Evolutionary conservation across 148 eudicot genomes (phyloP), one percentile per base, ranked within the genome.

Genomic region (Rhododendron molle): DNA sequence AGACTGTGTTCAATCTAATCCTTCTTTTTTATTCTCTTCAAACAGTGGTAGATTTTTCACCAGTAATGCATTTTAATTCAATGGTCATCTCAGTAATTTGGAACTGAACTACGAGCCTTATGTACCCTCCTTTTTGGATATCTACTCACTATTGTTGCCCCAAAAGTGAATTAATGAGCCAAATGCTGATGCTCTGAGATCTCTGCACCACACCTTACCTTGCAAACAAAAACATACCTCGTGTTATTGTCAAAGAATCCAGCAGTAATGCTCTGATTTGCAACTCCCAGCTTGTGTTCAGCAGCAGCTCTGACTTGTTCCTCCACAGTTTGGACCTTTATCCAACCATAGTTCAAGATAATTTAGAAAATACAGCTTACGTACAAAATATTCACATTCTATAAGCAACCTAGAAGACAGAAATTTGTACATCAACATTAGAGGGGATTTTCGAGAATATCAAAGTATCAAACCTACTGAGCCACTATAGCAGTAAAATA

Each of bases 221-320:
- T 36, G 9, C 50, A 34, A 79, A 81, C 20, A 80, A 20, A 40
- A 89, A 44, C 43, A 71, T 85, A 94, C 99, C 99, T 97, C 14
- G 99, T 97, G 89, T 97, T 94, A 80, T 97, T 97, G 88, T 97
- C 99, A 89, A 97, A 97, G 87, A 97, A 97, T 0, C 99, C 99
- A 86, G 99, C 99, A 88, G 99, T 97, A 74, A 97, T 97, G 87
- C 99, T 97, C 91, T 97, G 99, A 86, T 97, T 95, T 52, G 99
- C 99, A 84, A 97, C 99, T 87, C 99, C 99, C 88, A 97, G 91
- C 90, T 97, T 97, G 93, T 97, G 98, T 92, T 95, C 99, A 84
- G 99, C 99, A 72, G 99, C 86, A 89, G 99, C 99, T 91, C 98
- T 93, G 46, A 95, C 98, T 93, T 95, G 98, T 85, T 97, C 98